Evolutionary conservation across 345 rosid genomes (phyloP).

Genomic region (Excoecaria agallocha): DNA sequence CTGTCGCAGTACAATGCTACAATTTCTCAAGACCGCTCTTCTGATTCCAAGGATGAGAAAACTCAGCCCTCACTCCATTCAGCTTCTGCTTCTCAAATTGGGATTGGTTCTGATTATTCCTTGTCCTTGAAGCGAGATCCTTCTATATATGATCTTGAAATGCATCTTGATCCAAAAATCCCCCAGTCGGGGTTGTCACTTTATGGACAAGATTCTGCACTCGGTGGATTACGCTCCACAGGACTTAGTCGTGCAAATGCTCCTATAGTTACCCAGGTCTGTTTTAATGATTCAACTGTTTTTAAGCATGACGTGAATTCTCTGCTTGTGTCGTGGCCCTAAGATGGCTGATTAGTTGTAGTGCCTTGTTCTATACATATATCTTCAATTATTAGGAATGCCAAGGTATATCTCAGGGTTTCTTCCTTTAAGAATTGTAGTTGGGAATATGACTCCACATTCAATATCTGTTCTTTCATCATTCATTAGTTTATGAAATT

Average conservation of each 20-base stretch:
- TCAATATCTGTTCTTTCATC: neutral
- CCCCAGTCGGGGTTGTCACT: slow-evolving; percentile 28
- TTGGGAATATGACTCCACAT: neutral
- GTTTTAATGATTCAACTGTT: slow-evolving; percentile 8
- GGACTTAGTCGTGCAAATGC: slow-evolving; percentile 30
- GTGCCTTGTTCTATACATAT: neutral
- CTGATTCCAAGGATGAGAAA: slow-evolving; percentile 27
- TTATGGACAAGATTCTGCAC: slow-evolving; percentile 28
- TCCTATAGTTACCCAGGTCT: slow-evolving; percentile 40
- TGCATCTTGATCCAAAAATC: slow-evolving; percentile 23
- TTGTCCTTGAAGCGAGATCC: slow-evolving; percentile 44
- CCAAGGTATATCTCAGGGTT: neutral
- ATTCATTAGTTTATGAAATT: neutral
- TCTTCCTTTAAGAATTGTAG: neutral
- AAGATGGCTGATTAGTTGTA: neutral
- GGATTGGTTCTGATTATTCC: slow-evolving; percentile 33
- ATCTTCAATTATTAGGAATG: neutral
- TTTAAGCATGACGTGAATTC: neutral
- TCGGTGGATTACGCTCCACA: slow-evolving; percentile 28
- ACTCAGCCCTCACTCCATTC: slow-evolving; percentile 19
- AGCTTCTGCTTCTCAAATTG: slow-evolving; percentile 26
- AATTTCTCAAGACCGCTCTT: slow-evolving; percentile 32
- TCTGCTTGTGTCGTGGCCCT: neutral
- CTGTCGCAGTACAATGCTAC: slow-evolving; percentile 29
- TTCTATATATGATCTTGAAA: slow-evolving; percentile 31